phyloP scores from a whole-genome alignment of 2,329 filamentous ascomycete species.

The Alternaria atra region DNA sequence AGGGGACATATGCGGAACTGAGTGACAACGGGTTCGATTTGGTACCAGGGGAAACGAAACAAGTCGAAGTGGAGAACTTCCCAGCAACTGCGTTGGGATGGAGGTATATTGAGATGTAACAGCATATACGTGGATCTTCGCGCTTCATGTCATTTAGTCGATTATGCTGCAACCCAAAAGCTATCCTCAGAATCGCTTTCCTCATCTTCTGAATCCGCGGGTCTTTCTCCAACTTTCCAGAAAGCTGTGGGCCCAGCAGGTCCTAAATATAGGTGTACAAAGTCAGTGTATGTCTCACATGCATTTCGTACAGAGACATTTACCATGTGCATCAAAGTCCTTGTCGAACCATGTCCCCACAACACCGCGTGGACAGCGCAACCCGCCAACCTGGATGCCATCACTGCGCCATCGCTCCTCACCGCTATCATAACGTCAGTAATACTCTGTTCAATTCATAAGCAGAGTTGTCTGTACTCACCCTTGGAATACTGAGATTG shows the following conservation, averaged over 20 bases:
- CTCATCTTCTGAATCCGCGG: constrained; percentile 12
- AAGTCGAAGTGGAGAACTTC: constrained; percentile 24
- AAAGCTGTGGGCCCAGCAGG: constrained; percentile 79
- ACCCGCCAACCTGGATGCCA: constrained; percentile 76
- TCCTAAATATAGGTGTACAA: constrained; percentile 37
- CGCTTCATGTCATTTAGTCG: not conserved
- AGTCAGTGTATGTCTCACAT: too few relatives aligned
- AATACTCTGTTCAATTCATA: constrained; percentile 15
- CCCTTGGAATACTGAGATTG: constrained; percentile 68
- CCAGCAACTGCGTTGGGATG: constrained; percentile 22
- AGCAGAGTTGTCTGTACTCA: constrained; percentile 30
- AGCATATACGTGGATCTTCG: not conserved
- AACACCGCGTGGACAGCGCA: constrained; percentile 71
- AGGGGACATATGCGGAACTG: constrained; percentile 27
- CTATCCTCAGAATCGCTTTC: constrained; percentile 11
- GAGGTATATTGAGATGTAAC: constrained; percentile 34
- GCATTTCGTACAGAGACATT: too few relatives aligned
- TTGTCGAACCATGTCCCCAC: constrained; percentile 82
- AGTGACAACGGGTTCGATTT: constrained; percentile 44
- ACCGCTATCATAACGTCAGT: constrained; percentile 56
- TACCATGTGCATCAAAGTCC: constrained; percentile 69
- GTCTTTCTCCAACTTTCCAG: constrained; percentile 73
- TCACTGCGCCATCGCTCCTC: constrained; percentile 80
- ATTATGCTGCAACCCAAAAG: not conserved
- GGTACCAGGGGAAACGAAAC: constrained; percentile 29